A percentile compares a stretch with the other conserved stretches of the same genome.
These are phyloP conservation scores for Atkinsonella hypoxylon DNA, from an alignment of 2,329 filamentous ascomycete species.

Conservation along the genomic window DNA sequence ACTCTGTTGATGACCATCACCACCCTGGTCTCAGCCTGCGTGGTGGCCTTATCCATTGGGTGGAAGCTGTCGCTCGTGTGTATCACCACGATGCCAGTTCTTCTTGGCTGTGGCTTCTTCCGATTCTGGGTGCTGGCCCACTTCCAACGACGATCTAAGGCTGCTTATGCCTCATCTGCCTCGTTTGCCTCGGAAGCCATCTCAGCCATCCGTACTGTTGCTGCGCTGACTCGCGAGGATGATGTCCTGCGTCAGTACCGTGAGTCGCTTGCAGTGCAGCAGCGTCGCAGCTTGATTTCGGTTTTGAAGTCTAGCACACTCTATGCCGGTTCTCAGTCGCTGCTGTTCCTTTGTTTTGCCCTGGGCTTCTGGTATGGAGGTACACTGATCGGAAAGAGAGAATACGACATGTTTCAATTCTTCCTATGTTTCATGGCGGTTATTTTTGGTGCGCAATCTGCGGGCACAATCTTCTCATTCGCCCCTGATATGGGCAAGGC, in stretches of 20 bases:
- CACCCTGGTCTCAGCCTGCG: conserved; percentile 64
- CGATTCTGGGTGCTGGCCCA: conserved; percentile 74
- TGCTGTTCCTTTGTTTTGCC: conserved; percentile 73
- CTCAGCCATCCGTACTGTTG: conserved; percentile 85
- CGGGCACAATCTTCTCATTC: conserved; percentile 79
- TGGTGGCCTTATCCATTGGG: conserved; percentile 60
- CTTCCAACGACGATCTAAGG: conserved; percentile 69
- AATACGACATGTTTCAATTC: conserved; percentile 77
- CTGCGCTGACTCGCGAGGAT: conserved; percentile 73
- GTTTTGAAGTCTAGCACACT: conserved; percentile 65
- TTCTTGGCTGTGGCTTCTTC: conserved; percentile 74
- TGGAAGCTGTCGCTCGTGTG: conserved; percentile 86
- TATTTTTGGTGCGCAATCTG: conserved; percentile 86
- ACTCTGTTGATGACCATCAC: conserved; percentile 72
- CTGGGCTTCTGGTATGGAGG: conserved; percentile 92
- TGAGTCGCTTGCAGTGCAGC: conserved; percentile 52
- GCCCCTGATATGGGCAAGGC: conserved; percentile 91
- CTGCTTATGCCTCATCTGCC: conserved; percentile 68
- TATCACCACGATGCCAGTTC: conserved; percentile 62
- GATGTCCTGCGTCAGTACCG: conserved; percentile 69
- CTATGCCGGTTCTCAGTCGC: conserved; percentile 74
- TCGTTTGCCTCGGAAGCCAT: conserved; percentile 89
- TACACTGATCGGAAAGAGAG: conserved; percentile 54
- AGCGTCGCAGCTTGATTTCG: conserved; percentile 55
- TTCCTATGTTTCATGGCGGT: conserved; percentile 83